Base-by-base conservation (phyloP, 176 grass and related monocot species). In the Oryza longistaminata region DNA sequence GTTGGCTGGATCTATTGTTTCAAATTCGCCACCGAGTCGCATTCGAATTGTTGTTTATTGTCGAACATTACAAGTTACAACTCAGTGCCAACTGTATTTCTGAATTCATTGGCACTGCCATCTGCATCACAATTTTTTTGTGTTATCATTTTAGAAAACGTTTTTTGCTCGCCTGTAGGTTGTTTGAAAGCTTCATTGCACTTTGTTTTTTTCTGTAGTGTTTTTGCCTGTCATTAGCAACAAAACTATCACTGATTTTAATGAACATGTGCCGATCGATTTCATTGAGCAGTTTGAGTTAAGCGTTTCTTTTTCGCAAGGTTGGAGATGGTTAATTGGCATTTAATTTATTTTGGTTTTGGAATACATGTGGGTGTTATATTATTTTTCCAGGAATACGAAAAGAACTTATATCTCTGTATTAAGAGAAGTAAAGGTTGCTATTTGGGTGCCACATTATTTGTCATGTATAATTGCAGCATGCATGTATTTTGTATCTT, bases 51-150 rank as follows among this genome's bases (percentile, higher is more conserved):
- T 76, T 76, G 7, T 19, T 58, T 14, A 4, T 46, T 22, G 73
- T 77, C 45, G 77, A 68, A 69, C 33, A 58, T 75, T 58, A 8
- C 22, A 60, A 60, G 12, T 31, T 85, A 77, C 46, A 85, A 60
- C 29, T 76, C 72, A 68, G 17, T 55, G 62, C 62, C 82, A 84
- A 84, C 60, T 40, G 62, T 65, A 15, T 40, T 40, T 37, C 58
- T 39, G 17, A 66, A 75, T 52, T 19, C 27, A 35, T 73, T 66
- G 27, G 11, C 39, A 35, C 44, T 46, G 19, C 11, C 52, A 53
- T 67, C 17, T 43, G 31, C 52, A 66, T 55, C 82, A 55, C 44
- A 76, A 53, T 25, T 67, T 4, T 4, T 45, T 68, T 84, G 4
- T 76, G 66, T 42, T 8, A 19, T 55, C 6, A 48, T 78, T 45